phyloP scores from a whole-genome alignment of 2,329 filamentous ascomycete genomes.

The Oidium heveae region DNA sequence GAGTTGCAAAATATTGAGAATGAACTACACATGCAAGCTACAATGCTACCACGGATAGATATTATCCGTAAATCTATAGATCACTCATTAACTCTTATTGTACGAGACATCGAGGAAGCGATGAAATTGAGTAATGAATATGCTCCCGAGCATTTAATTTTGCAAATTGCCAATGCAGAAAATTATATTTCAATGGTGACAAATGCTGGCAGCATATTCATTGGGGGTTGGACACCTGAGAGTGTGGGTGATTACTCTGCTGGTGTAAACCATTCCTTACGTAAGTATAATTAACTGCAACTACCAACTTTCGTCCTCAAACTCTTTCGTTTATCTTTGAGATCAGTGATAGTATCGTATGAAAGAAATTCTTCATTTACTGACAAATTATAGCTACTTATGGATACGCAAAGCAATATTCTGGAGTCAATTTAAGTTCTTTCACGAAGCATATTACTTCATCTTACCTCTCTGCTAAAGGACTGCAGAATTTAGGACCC shows the following conservation, averaged over 20 bases:
- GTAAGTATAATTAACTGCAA: conserved; percentile 33
- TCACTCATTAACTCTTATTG: conserved; percentile 72
- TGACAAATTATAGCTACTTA: conserved; percentile 62
- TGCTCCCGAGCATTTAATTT: conserved; percentile 85
- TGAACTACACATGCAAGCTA: conserved; percentile 69
- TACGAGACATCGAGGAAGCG: conserved; percentile 44
- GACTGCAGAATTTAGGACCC: conserved; percentile 58
- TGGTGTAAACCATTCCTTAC: conserved; percentile 89
- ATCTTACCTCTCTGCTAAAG: conserved; percentile 66
- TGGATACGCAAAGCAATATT: conserved; percentile 95
- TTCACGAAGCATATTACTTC: conserved; percentile 98
- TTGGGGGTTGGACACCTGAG: conserved; percentile 90
- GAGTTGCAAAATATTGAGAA: conserved; percentile 69
- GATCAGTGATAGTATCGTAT: too few relatives aligned
- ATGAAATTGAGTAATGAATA: conserved; percentile 77
- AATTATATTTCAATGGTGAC: conserved; percentile 52
- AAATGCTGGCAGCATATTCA: conserved; percentile 90
- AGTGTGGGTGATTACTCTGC: conserved; percentile 96
- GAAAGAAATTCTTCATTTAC: background rate
- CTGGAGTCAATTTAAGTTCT: conserved; percentile 81
- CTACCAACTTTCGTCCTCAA: conserved; percentile 1
- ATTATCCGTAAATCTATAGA: conserved; percentile 77
- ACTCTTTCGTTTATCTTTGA: too few relatives aligned
- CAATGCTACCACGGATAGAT: conserved; percentile 67
- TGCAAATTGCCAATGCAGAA: conserved; percentile 62